Base-by-base conservation (phyloP, 2,329 filamentous ascomycete species). In the Ploettnerulaceae sp. region DNA sequence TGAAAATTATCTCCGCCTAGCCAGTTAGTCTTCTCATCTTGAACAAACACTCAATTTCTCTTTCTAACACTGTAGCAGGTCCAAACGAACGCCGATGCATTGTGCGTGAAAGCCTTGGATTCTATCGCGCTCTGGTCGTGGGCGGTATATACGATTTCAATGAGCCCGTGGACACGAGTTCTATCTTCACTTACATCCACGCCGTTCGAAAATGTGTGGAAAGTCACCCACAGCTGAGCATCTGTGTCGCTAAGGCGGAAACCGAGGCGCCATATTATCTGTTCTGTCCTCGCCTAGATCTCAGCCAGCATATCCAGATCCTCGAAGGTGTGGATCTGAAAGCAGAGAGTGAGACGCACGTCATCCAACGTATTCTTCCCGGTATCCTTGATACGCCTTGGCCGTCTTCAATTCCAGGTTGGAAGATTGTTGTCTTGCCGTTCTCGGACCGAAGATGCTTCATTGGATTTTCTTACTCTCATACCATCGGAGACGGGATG, bases 141-240 rank as follows among this genome's bases (percentile, higher is more conserved):
- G 39, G 39, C 12, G 39, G 39, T n/a, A 34, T 42, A 20, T 42
- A 25, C 11, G 39, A 42, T 3, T 42, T 42, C 11, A 8, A 18
- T 15, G 32, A 34, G 14, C 14, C 39, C 25, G 39, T 34, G n/a
- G 39, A 34, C 14, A 34, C 24, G 1, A 20, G 12, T 4, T 42
- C 39, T 20, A 18, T 34, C 20, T 34, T 20, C 14, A 33, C 29
- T 2, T 42, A 34, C 39, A 34, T 15, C 12, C 14, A 42, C 26
- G 39, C 21, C 1, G 5, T 42, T 28, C 31, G 29, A n/a, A 7
- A 21, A 12, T 42, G 29, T 9, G 26, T 42, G n/a, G 28, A 25
- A 4, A 14, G 18, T 4, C 39, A 42, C 25, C 21, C 28, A 22
- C 39, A 21, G 1, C 12, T 42, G 29, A 42, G 39, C 39, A 9